Conservation (phyloP, 192 early-diverging fungal species). For the Dispira parvispora region DNA sequence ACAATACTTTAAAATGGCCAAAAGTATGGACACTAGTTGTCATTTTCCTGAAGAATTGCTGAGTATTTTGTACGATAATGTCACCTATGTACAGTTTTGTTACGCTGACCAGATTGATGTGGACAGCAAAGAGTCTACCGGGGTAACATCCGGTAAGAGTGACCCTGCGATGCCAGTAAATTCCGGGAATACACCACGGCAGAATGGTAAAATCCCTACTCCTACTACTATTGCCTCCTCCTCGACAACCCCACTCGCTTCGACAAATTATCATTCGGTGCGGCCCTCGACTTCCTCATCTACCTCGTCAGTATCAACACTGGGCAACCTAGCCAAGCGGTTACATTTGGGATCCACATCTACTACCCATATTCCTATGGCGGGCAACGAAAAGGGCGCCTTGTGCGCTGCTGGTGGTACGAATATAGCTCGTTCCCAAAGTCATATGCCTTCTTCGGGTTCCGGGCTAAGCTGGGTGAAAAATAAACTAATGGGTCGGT, state of each 20-base stretch:
- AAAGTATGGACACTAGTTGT: constrained; percentile 45
- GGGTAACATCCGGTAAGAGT: not conserved
- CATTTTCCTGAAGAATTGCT: constrained; percentile 50
- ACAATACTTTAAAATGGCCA: constrained; percentile 54
- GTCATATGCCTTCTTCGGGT: not conserved
- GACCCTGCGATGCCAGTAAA: not conserved
- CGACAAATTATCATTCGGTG: too few species aligned
- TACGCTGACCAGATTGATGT: constrained; percentile 14
- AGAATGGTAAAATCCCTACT: not conserved
- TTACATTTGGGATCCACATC: not conserved
- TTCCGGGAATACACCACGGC: too few species aligned
- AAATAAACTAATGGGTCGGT: constrained; percentile 7
- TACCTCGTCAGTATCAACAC: not conserved
- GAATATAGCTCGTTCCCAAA: not conserved
- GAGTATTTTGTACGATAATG: constrained; percentile 40
- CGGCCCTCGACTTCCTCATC: constrained; percentile 9
- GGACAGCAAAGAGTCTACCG: not conserved
- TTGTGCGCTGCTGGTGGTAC: too few species aligned
- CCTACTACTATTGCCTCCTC: not conserved
- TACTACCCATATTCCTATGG: not conserved
- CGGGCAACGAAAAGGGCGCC: too few species aligned
- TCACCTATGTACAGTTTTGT: constrained; percentile 27
- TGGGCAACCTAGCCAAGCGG: not conserved
- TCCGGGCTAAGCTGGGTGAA: constrained; percentile 3
- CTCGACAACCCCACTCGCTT: not conserved